Conservation (phyloP, 306 rosid genomes). For the Casuarina glauca region DNA sequence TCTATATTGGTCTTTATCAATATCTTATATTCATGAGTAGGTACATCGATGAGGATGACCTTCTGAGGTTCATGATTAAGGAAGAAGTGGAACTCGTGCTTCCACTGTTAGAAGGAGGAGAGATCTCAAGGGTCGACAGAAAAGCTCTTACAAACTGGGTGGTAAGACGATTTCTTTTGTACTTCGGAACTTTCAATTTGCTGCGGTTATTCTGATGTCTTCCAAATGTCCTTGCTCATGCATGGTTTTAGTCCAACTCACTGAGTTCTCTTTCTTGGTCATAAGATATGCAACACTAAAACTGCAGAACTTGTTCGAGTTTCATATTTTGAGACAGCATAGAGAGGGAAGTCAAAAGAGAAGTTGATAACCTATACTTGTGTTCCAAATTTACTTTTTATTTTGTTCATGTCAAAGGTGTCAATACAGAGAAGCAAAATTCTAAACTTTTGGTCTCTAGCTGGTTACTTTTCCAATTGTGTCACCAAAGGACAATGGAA, state of each 20-base stretch:
- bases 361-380: not conserved
- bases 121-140: constrained; percentile 53
- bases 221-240: not conserved
- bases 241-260: not conserved
- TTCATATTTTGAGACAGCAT: not conserved
- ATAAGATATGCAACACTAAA: not conserved
- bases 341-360: not conserved
- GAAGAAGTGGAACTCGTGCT: constrained; percentile 74
- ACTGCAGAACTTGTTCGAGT: not conserved
- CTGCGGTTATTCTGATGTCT: not conserved
- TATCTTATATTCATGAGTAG: constrained; percentile 36
- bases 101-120: constrained; percentile 57
- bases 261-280: constrained; percentile 2
- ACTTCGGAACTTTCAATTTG: constrained; percentile 5
- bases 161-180: constrained; percentile 50
- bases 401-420: not conserved
- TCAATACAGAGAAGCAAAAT: not conserved
- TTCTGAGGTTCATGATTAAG: constrained; percentile 72
- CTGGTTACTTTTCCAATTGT: not conserved
- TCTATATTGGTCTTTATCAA: constrained; percentile 9
- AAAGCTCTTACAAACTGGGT: constrained; percentile 75
- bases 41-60: constrained; percentile 73
- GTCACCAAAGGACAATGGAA: not conserved
- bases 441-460: not conserved
- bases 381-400: not conserved